Evolutionary conservation across 2,329 filamentous ascomycete genomes (phyloP).

Genomic region (Exophiala calicioides): DNA sequence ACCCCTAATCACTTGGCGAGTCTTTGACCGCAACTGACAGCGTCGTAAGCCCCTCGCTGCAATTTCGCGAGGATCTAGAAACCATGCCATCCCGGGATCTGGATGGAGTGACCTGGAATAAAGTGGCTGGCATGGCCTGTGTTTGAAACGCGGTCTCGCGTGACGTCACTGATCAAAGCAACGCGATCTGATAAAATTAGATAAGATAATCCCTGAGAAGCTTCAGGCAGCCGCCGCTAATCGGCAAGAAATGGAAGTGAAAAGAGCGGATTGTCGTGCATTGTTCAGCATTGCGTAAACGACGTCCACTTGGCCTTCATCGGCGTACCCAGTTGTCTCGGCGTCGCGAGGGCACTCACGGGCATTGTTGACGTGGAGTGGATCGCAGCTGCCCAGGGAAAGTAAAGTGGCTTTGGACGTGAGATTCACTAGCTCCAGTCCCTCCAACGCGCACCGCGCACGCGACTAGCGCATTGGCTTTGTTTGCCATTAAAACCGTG

Average conservation of each 20-base stretch:
- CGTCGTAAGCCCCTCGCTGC: too few relatives aligned
- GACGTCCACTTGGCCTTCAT: conserved; percentile 9
- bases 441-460: conserved; percentile 5
- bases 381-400: conserved; percentile 9
- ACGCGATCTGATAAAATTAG: too few relatives aligned
- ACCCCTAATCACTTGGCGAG: too few relatives aligned
- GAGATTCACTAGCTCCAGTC: neutral
- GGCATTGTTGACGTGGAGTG: conserved; percentile 19
- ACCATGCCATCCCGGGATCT: too few relatives aligned
- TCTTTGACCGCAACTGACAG: too few relatives aligned
- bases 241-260: neutral
- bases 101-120: too few relatives aligned
- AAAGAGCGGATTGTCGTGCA: neutral
- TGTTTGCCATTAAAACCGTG: too few relatives aligned
- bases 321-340: conserved; percentile 7
- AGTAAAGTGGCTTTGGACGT: conserved; percentile 1
- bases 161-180: neutral
- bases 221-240: conserved; percentile 13
- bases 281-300: conserved; percentile 19
- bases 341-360: too few relatives aligned
- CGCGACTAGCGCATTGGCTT: conserved; percentile 1
- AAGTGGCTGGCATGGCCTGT: neutral
- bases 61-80: too few relatives aligned
- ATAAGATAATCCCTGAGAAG: too few relatives aligned
- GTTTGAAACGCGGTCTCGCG: too few relatives aligned